phyloP scores from a whole-genome alignment of 1,139 yeast genomes.

The Kodamaea suecica region DNA sequence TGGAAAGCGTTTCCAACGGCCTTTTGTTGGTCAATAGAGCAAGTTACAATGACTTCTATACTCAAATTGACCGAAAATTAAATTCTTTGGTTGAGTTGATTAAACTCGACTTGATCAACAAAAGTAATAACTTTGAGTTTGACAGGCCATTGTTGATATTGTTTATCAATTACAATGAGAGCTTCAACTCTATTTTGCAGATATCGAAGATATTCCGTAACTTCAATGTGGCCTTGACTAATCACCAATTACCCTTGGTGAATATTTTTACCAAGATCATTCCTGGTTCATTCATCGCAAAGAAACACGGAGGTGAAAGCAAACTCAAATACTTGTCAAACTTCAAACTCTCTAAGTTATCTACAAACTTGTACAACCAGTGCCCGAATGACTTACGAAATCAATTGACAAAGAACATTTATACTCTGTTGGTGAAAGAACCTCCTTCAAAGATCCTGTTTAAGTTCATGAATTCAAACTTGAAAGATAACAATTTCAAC shows the following conservation, averaged over 20 bases:
- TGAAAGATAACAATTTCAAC: constrained; percentile 26
- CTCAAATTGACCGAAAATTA: constrained; percentile 29
- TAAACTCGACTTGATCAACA: constrained; percentile 40
- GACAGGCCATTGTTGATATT: constrained; percentile 46
- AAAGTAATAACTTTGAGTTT: constrained; percentile 42
- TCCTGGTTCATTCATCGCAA: constrained; percentile 50
- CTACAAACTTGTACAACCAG: constrained; percentile 63
- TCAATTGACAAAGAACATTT: constrained; percentile 18
- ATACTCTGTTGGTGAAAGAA: constrained; percentile 44
- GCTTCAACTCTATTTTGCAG: constrained; percentile 44
- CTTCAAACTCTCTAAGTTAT: constrained; percentile 44
- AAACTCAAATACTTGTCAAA: constrained; percentile 44
- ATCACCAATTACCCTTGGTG: constrained; percentile 43
- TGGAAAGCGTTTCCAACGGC: constrained; percentile 34
- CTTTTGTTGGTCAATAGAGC: constrained; percentile 24
- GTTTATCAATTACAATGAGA: constrained; percentile 45
- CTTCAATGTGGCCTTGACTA: constrained; percentile 41
- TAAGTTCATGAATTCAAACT: constrained; percentile 35
- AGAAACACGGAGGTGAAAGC: constrained; percentile 13
- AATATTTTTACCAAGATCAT: constrained; percentile 53
- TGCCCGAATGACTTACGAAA: constrained; percentile 32
- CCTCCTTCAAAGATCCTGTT: constrained; percentile 50
- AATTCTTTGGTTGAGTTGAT: constrained; percentile 34
- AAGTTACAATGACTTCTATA: constrained; percentile 28
- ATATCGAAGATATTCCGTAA: constrained; percentile 48